These are phyloP conservation scores for Hapsidospora chrysogenum DNA, from an alignment of 495 filamentous ascomycete species.

Conservation along the genomic window DNA sequence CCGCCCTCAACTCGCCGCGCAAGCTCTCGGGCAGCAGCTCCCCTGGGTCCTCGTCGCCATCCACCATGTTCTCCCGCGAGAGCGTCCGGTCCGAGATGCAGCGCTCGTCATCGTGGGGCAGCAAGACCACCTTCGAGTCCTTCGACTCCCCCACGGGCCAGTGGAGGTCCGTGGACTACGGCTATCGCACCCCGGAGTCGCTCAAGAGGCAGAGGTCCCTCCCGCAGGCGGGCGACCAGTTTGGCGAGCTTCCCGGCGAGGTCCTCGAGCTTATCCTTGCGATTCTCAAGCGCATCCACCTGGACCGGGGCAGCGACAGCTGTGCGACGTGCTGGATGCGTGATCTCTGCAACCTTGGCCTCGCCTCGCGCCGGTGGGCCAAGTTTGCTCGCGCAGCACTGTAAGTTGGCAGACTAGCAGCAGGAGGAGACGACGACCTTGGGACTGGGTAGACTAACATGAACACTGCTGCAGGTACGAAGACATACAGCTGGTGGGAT, in stretches of 20 bases:
- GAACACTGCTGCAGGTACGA: conserved; percentile 37
- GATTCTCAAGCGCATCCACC: conserved; percentile 28
- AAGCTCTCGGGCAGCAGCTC: conserved; percentile 9
- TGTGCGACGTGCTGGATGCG: conserved; percentile 69
- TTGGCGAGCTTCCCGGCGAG: conserved; percentile 38
- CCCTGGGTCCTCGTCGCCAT: conserved; percentile 9
- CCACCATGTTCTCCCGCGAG: conserved; percentile 7
- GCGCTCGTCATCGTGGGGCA: conserved; percentile 12
- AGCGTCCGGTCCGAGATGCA: conserved; percentile 5
- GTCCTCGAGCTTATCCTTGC: conserved; percentile 36
- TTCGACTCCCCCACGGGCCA: conserved; percentile 13
- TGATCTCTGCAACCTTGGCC: conserved; percentile 49
- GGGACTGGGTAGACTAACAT: conserved; percentile 3
- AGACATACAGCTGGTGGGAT: conserved; percentile 50
- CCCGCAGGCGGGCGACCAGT: conserved; percentile 25
- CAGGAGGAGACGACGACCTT: no score
- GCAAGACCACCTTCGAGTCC: conserved; percentile 25
- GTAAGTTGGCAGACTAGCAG: conserved; percentile 39
- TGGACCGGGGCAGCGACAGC: conserved; percentile 21
- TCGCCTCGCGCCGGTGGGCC: conserved; percentile 52
- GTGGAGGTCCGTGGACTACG: neutral
- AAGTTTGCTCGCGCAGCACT: conserved; percentile 45
- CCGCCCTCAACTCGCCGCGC: neutral
- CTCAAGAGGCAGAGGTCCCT: conserved; percentile 5
- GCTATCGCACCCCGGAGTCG: conserved; percentile 5